Percentiles rank a stretch among this genome's conserved stretches.
Conservation (phyloP, 768 basidiomycete genomes). For the Mycena floridula region DNA sequence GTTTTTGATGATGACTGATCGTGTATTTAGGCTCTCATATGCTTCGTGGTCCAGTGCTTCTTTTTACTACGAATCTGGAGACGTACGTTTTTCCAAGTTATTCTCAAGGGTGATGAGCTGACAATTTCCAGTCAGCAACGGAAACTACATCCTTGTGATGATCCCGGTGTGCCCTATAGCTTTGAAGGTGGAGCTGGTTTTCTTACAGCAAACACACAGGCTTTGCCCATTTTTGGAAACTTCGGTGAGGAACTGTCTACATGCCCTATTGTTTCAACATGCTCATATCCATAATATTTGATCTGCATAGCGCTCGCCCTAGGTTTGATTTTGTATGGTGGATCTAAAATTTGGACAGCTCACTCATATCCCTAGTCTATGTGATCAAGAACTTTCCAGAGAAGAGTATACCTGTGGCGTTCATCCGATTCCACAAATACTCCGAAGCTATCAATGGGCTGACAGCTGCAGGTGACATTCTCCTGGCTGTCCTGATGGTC, state of each 20-base stretch:
- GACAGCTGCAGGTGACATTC: neutral
- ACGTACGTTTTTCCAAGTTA: neutral
- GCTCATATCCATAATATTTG: too few relatives aligned
- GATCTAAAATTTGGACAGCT: too few relatives aligned
- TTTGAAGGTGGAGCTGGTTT: too few relatives aligned
- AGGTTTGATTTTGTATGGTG: neutral
- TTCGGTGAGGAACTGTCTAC: neutral
- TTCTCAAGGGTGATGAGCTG: too few relatives aligned
- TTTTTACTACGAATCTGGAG: neutral
- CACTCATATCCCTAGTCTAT: too few relatives aligned
- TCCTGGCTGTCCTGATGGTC: neutral
- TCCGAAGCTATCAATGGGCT: neutral
- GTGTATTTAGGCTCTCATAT: neutral
- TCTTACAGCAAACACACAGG: too few relatives aligned
- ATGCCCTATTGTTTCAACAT: neutral
- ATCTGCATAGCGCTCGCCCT: neutral
- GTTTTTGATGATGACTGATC: neutral
- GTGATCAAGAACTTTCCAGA: too few relatives aligned
- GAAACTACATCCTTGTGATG: neutral
- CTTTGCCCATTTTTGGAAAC: neutral
- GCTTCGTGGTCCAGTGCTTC: neutral
- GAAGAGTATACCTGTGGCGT: too few relatives aligned
- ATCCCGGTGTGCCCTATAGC: neutral
- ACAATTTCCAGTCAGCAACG: neutral
- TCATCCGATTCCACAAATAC: neutral